Base-by-base conservation (phyloP, 2,329 filamentous ascomycete species). In the Cladophialophora carrionii region DNA sequence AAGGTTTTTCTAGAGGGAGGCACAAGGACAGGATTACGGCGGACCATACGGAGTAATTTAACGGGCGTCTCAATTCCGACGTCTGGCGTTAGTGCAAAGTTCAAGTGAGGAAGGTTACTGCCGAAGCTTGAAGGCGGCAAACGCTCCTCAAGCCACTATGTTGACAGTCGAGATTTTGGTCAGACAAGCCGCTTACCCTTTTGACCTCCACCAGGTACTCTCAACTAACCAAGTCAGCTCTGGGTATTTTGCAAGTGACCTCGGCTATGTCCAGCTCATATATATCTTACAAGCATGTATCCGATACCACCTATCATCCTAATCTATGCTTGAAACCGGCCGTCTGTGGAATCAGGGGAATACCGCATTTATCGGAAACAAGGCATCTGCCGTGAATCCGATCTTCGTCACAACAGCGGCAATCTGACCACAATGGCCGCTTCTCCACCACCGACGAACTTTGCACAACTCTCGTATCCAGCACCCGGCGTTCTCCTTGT, bases 401-500 rank as follows among this genome's bases (percentile, higher is more conserved):
- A 14, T n/a, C 37, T 2, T 43, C 14, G 6, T 43, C 37, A 43
- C 14, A 5, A 41, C 17, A 20, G 1, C 14, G 17, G 5, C 2
- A 9, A 52, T 26, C 48, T 24, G 14, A 20, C 48, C 5, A 31
- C 24, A 54, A 54, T 34, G 24, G 29, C 29, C 3, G 17, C 9
- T 24, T 26, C 46, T 24, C 57, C 46, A n/a, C 57, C 57, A n/a
- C 26, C 46, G 6, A 51, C 57, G 7, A 41, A 26, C 4, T 60
- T 60, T 20, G 46, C 22, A 4, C 52, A 52, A 7, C 49, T 81
- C 67, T 71, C 74, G 58, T 79, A 80, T 75, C 82, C 82, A 70
- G 67, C 75, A 67, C 72, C 77, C 54, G 74, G 78, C 65, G 73
- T 82, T 74, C 72, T 83, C 67, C 75, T 84, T 57, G 76, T 84